Base-by-base conservation (phyloP, 306 rosid genomes). In the Vicia faba region DNA sequence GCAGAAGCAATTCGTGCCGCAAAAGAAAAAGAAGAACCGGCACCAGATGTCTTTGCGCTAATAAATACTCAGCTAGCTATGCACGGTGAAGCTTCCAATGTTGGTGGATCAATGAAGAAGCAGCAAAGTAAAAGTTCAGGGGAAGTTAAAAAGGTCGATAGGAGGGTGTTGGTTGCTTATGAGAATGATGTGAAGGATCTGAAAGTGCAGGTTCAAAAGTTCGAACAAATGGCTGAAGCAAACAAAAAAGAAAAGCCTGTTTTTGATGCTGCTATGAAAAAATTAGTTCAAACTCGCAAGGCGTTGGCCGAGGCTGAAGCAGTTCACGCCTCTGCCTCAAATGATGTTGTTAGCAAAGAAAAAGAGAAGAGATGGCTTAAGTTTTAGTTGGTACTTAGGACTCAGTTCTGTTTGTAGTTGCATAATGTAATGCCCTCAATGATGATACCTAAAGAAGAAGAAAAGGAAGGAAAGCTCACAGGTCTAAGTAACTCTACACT, bases 341-440 rank as follows among this genome's bases (percentile, higher is more conserved):
- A 85, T 82, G 83, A 92, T n/a, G 87, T 93, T 68, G 78, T 69
- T 70, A 86, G 90, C 80, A 79, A 73, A 80, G 98, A 93, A 67
- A 93, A 89, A 77, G 98, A 93, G 72, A 93, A 86, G 78, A 86
- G 79, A 79, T 93, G 98, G 98, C 89, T 93, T 5, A 93, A 89
- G 79, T 93, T 93, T 83, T 93, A 86, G 87, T 20, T 50, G 14
- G 61, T 65, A 19, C 56, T 60, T 26, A 31, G 29, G 58, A 20
- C 44, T 43, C 29, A n/a, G 49, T 54, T 43, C 29, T 57, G 39
- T 48, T 19, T 40, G 18, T 60, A 29, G 71, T 70, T 60, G 44
- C 64, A 49, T 65, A 59, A 8, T 74, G 45, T 31, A 49, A 36
- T 61, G 77, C 59, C 39, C 57, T 79, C 31, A 15, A n/a, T 29